Evolutionary conservation across 805 yeast genomes (phyloP), one percentile per base, ranked within the genome.

Genomic region (Hanseniaspora lachancei): DNA sequence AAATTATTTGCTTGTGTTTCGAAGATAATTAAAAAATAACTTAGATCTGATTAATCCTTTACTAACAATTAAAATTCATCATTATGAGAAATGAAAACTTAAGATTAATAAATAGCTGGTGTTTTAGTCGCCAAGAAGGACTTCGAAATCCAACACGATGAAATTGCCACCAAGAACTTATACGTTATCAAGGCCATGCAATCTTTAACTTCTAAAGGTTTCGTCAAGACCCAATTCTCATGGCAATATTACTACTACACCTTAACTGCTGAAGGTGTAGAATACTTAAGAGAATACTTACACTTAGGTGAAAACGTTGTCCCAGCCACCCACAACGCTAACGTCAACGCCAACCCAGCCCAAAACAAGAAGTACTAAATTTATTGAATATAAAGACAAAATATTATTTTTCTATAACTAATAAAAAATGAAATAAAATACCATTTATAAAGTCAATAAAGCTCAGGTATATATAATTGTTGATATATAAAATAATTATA

Each of bases 181-280:
- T 93, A 76, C 74, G 98, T 79, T 70, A 88, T 93, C 83, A 93
- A 93, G 85, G 97, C 99, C 72, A 84, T 93, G 77, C 99, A 93
- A 81, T 91, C 97, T 63, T 87, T 93, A 77, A 88, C 95, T 73
- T 93, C 98, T 63, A 88, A 85, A 78, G 99, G 99, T 76, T 93
- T 72, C 84, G 97, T 93, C 77, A 89, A 91, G 87, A 93, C 99
- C 70, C 97, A 89, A 80, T 93, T 91, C 85, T 91, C 97, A 72
- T 93, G 99, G 99, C 97, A 89, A 84, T 88, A 88, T 84, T 93
- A 93, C 81, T 93, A 93, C 95, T 93, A 93, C 95, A 88, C 98
- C 81, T 86, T 93, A 74, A 93, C 97, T 74, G 97, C 93, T 74
- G 96, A 87, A 78, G 99, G 99, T 84, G 91, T 93, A 65, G 96